Evolutionary conservation across 768 basidiomycete genomes (phyloP).

Genomic region (Tulasnella sp.): DNA sequence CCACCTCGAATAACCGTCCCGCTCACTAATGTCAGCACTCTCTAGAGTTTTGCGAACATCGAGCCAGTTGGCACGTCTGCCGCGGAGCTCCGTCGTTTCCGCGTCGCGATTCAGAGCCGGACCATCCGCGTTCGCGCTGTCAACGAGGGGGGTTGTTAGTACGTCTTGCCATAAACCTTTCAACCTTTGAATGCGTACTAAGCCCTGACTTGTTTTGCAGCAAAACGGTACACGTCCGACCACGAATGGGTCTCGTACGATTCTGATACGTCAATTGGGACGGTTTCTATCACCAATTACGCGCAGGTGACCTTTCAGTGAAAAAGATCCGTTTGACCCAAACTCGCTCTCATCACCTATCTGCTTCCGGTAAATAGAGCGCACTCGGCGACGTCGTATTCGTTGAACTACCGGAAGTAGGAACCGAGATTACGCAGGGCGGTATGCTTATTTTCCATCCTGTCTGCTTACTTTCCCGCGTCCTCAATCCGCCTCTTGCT

Average conservation of each 20-base stretch:
- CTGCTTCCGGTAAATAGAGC: slow-evolving; percentile 39
- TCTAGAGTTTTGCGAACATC: slow-evolving; percentile 7
- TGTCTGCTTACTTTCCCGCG: neutral
- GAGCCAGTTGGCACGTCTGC: neutral
- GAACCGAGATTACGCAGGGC: slow-evolving; percentile 65
- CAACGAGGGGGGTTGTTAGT: neutral
- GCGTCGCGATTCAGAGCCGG: neutral
- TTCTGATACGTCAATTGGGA: slow-evolving; percentile 72
- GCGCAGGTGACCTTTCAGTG: slow-evolving; percentile 87
- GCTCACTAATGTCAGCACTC: neutral
- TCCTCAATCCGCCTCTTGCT: neutral
- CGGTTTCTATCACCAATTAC: slow-evolving; percentile 85
- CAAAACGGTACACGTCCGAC: slow-evolving; percentile 79
- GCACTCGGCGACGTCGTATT: slow-evolving; percentile 96
- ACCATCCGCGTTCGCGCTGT: neutral
- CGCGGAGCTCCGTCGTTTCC: slow-evolving; percentile 8
- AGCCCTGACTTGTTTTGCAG: slow-evolving; percentile 44
- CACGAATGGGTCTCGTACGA: slow-evolving; percentile 89
- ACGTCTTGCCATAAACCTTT: neutral
- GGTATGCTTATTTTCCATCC: slow-evolving; percentile 56
- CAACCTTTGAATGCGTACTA: neutral
- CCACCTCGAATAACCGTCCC: neutral
- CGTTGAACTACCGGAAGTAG: slow-evolving; percentile 81
- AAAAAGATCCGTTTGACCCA: slow-evolving; percentile 61
- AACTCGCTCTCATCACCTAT: neutral